These are phyloP conservation scores for Collybia mongolica DNA, from an alignment of 768 basidiomycete genomes.

Conservation along the genomic window DNA sequence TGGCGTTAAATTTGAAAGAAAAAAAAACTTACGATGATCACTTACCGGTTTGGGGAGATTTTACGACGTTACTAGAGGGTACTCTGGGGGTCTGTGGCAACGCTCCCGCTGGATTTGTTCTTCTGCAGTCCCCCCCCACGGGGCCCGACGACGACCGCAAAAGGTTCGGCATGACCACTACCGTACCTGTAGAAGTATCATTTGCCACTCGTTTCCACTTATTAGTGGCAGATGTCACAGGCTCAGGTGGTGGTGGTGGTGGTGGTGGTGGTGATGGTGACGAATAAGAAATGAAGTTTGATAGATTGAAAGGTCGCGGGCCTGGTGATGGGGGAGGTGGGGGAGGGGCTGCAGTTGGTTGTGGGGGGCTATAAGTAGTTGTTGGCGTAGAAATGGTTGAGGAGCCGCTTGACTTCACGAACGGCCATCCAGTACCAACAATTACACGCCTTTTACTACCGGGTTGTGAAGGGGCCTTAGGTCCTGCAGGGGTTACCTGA, in stretches of 20 bases:
- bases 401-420: slow-evolving; percentile 19
- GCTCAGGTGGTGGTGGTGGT: slow-evolving; percentile 12
- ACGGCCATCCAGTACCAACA: slow-evolving; percentile 52
- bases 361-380: slow-evolving; percentile 11
- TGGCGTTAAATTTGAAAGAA: too few relatives aligned
- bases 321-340: slow-evolving; percentile 13
- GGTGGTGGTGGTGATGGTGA: slow-evolving; percentile 23
- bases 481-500: slow-evolving; percentile 24
- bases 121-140: too few relatives aligned
- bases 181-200: neutral
- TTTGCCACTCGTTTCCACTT: slow-evolving; percentile 32
- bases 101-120: too few relatives aligned
- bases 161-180: too few relatives aligned
- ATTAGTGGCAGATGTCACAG: slow-evolving; percentile 5
- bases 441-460: slow-evolving; percentile 36
- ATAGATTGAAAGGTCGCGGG: slow-evolving; percentile 9
- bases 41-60: slow-evolving; percentile 8
- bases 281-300: slow-evolving; percentile 19
- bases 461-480: slow-evolving; percentile 17
- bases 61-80: too few relatives aligned
- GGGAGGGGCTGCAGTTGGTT: slow-evolving; percentile 15
- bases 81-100: neutral
- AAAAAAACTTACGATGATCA: neutral
- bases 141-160: too few relatives aligned
- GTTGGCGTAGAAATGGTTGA: slow-evolving; percentile 12